Conservation (phyloP, 257 asterid genomes). For the Anisodus tanguticus region DNA sequence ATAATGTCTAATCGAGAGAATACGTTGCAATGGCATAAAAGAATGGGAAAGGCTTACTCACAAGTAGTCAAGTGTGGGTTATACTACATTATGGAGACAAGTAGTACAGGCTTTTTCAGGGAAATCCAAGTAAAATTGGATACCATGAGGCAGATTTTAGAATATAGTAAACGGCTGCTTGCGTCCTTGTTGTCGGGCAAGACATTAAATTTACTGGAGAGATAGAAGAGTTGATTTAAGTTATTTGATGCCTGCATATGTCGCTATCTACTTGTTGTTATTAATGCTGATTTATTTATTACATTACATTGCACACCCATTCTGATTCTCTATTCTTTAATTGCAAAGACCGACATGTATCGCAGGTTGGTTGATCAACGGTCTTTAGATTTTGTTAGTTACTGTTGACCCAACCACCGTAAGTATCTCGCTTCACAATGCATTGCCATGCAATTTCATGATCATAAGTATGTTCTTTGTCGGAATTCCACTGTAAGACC, state of each 20-base stretch:
- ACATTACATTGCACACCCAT: no score
- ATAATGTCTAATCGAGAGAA: not conserved
- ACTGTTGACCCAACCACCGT: slow-evolving; percentile 26
- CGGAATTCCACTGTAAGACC: not conserved
- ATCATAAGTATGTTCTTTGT: slow-evolving; percentile 1
- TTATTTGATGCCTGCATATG: slow-evolving; percentile 30
- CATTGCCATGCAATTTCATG: not conserved
- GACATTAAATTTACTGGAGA: not conserved
- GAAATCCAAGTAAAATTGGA: not conserved
- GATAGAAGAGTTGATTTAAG: not conserved
- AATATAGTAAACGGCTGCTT: slow-evolving; percentile 27
- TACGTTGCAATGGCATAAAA: no score
- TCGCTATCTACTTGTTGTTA: not conserved
- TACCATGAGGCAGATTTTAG: not conserved
- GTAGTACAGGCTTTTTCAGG: slow-evolving; percentile 29
- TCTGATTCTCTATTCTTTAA: not conserved
- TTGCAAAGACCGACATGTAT: slow-evolving; percentile 17
- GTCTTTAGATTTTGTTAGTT: slow-evolving; percentile 34
- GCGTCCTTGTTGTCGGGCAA: slow-evolving; percentile 45
- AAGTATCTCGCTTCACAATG: not conserved
- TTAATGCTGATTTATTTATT: slow-evolving; percentile 30
- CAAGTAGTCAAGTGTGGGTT: not conserved
- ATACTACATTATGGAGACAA: not conserved
- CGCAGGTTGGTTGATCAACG: slow-evolving; percentile 19
- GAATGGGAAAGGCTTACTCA: not conserved